phyloP scores from a whole-genome alignment of 192 early-diverging fungal species.

The Pilobolus umbonatus region DNA sequence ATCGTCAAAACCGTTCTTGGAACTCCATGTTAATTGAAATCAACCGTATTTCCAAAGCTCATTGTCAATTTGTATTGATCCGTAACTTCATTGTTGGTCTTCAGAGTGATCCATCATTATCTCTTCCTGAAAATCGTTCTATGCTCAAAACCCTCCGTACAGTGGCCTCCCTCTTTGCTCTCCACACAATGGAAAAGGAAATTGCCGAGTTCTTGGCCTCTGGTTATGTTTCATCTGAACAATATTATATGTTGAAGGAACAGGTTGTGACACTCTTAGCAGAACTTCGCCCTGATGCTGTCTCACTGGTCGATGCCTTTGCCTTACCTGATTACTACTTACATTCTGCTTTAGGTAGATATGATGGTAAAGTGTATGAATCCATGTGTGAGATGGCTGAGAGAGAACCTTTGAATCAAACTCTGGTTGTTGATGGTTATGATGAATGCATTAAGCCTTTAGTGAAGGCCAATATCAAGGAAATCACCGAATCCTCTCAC shows the following conservation, averaged over 20 bases:
- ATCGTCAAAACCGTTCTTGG: constrained; percentile 58
- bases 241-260: constrained; percentile 46
- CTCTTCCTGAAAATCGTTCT: constrained; percentile 26
- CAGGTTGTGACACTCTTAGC: constrained; percentile 50
- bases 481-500: background rate
- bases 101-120: constrained; percentile 37
- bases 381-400: constrained; percentile 68
- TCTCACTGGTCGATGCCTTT: constrained; percentile 79
- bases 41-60: constrained; percentile 66
- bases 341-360: constrained; percentile 71
- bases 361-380: constrained; percentile 79
- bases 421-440: constrained; percentile 54
- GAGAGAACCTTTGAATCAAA: constrained; percentile 71
- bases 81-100: constrained; percentile 67
- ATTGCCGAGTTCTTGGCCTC: constrained; percentile 57
- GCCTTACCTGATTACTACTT: constrained; percentile 70
- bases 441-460: constrained; percentile 31
- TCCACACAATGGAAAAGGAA: constrained; percentile 68
- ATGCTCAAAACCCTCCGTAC: constrained; percentile 31
- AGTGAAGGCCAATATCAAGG: background rate
- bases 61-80: constrained; percentile 73
- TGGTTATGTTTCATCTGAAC: constrained; percentile 48
- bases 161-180: constrained; percentile 49
- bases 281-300: constrained; percentile 68
- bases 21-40: constrained; percentile 76